Evolutionary conservation across 345 rosid species (phyloP), one percentile per base, ranked within the genome.

Genomic region (Populus pruinosa): DNA sequence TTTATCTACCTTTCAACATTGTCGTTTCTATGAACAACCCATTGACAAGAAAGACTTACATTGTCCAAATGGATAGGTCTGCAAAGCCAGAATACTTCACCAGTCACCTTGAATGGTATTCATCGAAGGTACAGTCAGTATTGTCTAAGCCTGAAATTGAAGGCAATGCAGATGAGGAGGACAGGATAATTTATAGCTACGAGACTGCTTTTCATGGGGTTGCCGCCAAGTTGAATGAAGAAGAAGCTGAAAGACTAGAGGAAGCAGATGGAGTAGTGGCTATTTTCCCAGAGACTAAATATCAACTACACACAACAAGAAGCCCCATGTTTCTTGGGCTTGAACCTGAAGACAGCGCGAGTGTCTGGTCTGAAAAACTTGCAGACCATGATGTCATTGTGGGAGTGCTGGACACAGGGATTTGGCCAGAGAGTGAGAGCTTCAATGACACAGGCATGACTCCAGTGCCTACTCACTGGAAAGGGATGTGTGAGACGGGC

Each of bases 41-140:
- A 47, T 56, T 73, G 20, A 36, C 72, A 31, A 92, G 83, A 88
- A 89, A 84, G 75, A 93, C 95, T 78, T 94, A 87, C 79, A 85
- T 94, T 21, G 82, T 94, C 74, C 99, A 94, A 25, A 93, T 94
- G 97, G 98, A 94, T 71, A 94, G 82, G 81, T 83, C 88, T 36
- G 91, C 94, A 16, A 93, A 82, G 95, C 99, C 99, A 13, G 83
- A 49, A 33, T 79, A 91, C 39, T 89, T 87, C 80, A 77, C 88
- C 44, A 43, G 43, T 55, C 94, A 91, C 78, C 83, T 86, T 2
- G 86, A 94, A 41, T 94, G 98, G 98, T 94, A 91, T 87, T 81
- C 91, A 16, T 90, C 94, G 2, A 91, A 85, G 76, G 76, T 94
- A 43, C 72, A 84, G 70, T 89, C 95, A 21, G 89, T 86, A 12